Evolutionary conservation across 129 eudicot species (phyloP).

Genomic region (Glebionis coronaria): DNA sequence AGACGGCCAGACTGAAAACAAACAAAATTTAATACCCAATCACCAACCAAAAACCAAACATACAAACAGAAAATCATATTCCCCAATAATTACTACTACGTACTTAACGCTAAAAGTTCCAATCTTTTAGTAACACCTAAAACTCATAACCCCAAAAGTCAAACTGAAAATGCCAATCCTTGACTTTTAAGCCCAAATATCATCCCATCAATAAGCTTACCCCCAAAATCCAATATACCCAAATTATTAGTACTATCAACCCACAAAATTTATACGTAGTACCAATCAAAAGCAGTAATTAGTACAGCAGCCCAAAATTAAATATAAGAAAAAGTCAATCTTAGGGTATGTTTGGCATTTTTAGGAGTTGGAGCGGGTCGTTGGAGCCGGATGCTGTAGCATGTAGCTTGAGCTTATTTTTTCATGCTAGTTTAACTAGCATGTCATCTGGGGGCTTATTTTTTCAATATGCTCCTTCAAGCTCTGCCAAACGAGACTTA

Average conservation of each 20-base stretch:
- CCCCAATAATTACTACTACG: background rate
- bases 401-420: too few species aligned
- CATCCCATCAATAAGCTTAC: too few species aligned
- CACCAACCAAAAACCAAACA: constrained; percentile 4
- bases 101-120: constrained; percentile 1
- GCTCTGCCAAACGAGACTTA: too few species aligned
- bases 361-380: too few species aligned
- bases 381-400: too few species aligned
- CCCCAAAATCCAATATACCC: background rate
- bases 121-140: constrained; percentile 11
- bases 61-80: background rate
- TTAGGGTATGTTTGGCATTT: too few species aligned
- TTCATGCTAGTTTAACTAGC: too few species aligned
- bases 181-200: background rate
- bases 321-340: too few species aligned
- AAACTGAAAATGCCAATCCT: background rate
- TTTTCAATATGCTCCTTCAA: too few species aligned
- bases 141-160: background rate
- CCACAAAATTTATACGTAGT: background rate
- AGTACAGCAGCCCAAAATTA: background rate
- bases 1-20: background rate
- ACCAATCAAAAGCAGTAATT: background rate
- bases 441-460: too few species aligned
- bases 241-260: too few species aligned
- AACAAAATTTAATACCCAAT: too few species aligned